phyloP scores from a whole-genome alignment of 176 grass and related monocot species.

The Bonia amplexicaulis region DNA sequence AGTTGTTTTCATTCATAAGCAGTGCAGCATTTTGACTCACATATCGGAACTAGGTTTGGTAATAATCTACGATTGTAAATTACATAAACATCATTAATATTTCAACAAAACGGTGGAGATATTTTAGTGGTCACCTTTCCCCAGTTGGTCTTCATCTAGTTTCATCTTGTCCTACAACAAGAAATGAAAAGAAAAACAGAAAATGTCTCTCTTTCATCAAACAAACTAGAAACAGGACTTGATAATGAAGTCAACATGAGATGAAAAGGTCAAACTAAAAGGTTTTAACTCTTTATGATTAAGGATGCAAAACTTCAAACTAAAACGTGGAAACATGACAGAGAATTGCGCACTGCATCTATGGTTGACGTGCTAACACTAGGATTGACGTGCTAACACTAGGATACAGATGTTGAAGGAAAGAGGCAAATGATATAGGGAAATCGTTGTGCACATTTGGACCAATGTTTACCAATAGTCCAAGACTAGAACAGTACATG shows the following conservation, averaged over 20 bases:
- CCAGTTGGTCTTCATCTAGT: conserved; percentile 58
- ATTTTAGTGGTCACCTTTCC: conserved; percentile 56
- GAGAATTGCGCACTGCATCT: neutral
- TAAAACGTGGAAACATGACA: neutral
- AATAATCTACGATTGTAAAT: neutral
- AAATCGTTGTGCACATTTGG: neutral
- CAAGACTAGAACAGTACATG: neutral
- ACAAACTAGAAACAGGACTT: conserved; percentile 21
- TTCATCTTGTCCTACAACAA: conserved; percentile 55
- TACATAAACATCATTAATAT: neutral
- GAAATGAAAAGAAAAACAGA: conserved; percentile 34
- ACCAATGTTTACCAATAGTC: conserved; percentile 6
- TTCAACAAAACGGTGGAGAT: conserved; percentile 19
- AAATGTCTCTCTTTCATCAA: conserved; percentile 26
- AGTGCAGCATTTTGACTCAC: neutral
- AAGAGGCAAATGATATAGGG: neutral
- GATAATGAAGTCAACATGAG: conserved; percentile 10
- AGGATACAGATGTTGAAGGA: neutral
- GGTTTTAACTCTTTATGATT: neutral
- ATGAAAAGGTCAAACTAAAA: neutral
- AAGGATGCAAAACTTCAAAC: neutral
- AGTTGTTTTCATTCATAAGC: neutral
- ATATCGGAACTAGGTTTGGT: neutral
- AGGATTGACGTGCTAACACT: neutral
- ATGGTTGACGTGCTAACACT: neutral